A percentile compares a stretch with the other conserved stretches of the same genome.
These are phyloP conservation scores for Cylindrodendrum hubeiense DNA, from an alignment of 2,329 filamentous ascomycete genomes.

Conservation along the genomic window DNA sequence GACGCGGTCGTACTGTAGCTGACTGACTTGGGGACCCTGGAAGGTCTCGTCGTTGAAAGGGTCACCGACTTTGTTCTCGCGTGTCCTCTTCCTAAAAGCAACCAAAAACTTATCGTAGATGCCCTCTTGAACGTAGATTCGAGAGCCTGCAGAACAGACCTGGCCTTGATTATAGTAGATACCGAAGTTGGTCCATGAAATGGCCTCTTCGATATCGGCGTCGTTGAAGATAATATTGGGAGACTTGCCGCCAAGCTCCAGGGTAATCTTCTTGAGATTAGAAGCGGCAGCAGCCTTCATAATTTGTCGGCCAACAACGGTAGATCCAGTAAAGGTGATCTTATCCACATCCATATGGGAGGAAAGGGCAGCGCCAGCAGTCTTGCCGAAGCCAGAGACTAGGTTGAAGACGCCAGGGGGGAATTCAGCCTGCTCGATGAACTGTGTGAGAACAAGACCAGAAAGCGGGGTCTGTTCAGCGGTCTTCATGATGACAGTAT, in stretches of 20 bases:
- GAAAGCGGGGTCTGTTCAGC: neutral
- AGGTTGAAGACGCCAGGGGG: neutral
- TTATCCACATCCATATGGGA: neutral
- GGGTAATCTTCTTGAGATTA: neutral
- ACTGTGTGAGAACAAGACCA: neutral
- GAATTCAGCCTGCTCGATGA: neutral
- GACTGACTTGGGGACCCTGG: neutral
- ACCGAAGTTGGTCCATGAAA: neutral
- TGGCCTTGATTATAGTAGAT: neutral
- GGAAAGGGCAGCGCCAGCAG: neutral
- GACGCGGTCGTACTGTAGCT: neutral
- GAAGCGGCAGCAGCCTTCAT: neutral
- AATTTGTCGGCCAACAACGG: neutral
- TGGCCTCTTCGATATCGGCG: neutral
- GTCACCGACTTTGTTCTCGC: neutral
- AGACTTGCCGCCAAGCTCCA: neutral
- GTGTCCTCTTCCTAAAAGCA: neutral
- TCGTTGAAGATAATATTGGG: conserved; percentile 1
- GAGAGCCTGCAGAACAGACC: neutral
- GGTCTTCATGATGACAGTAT: neutral
- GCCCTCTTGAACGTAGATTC: neutral
- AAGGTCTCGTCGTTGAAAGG: neutral
- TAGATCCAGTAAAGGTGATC: neutral
- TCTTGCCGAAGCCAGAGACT: neutral
- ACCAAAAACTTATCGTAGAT: neutral